A percentile compares a stretch with the other conserved stretches of the same genome.
Conservation (phyloP, 257 asterid species). For the Oldenlandia corymbosa region DNA sequence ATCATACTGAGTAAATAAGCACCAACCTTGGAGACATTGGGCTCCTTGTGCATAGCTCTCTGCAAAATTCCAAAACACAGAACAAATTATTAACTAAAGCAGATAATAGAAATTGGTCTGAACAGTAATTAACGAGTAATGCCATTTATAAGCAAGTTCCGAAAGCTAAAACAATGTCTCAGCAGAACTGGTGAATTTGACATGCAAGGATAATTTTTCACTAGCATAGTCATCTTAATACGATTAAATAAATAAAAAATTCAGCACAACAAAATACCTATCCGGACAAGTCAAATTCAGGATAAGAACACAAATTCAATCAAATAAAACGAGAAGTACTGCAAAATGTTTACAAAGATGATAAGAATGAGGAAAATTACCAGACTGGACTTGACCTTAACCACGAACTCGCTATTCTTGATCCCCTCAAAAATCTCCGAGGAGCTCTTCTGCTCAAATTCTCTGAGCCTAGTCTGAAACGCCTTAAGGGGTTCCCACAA, state of each 20-base stretch:
- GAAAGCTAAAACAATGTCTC: too few relatives aligned
- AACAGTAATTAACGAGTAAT: not conserved
- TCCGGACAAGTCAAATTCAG: not conserved
- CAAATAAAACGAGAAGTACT: not conserved
- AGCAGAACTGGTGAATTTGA: not conserved
- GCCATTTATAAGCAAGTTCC: not conserved
- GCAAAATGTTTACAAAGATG: not conserved
- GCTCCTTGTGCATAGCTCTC: slow-evolving; percentile 84
- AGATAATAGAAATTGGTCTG: not conserved
- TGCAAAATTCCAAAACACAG: slow-evolving; percentile 33
- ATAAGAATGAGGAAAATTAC: slow-evolving; percentile 35
- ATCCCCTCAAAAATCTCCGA: slow-evolving; percentile 73
- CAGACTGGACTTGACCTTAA: slow-evolving; percentile 86
- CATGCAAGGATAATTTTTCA: too few relatives aligned
- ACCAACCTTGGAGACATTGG: slow-evolving; percentile 64
- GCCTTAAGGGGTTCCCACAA: slow-evolving; percentile 75
- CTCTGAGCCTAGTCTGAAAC: slow-evolving; percentile 65
- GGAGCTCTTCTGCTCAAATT: slow-evolving; percentile 75
- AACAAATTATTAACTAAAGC: slow-evolving; percentile 2
- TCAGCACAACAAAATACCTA: not conserved
- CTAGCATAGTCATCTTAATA: not conserved
- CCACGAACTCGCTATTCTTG: slow-evolving; percentile 85
- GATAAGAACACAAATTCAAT: not conserved
- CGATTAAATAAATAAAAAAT: too few relatives aligned
- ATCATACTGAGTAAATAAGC: not conserved